Evolutionary conservation across 2,329 filamentous ascomycete genomes (phyloP).

Genomic region (Fusarium humuli): DNA sequence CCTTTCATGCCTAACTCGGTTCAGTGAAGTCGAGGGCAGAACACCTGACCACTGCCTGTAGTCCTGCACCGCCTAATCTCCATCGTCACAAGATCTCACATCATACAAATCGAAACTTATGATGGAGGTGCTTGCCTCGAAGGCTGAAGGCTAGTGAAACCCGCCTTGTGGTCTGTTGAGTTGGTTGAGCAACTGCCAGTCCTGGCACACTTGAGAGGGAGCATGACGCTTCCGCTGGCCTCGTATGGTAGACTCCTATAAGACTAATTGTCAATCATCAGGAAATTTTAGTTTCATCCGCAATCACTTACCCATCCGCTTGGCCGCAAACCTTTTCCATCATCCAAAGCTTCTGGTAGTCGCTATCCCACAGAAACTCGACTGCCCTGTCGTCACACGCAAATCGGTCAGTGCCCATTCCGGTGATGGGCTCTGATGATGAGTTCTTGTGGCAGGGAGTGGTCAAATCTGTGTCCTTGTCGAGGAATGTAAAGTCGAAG

Average conservation of each 20-base stretch:
- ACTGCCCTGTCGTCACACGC: constrained; percentile 56
- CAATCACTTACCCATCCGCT: constrained; percentile 50
- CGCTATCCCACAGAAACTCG: constrained; percentile 57
- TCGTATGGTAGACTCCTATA: constrained; percentile 47
- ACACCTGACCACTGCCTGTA: constrained; percentile 14
- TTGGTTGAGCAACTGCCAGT: constrained; percentile 45
- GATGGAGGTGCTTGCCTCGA: constrained; percentile 31
- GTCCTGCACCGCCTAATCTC: neutral
- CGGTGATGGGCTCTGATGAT: constrained; percentile 50
- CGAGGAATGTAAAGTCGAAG: constrained; percentile 57
- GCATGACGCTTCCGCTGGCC: constrained; percentile 46
- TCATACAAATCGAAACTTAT: neutral
- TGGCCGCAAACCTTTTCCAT: constrained; percentile 59
- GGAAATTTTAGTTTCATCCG: neutral
- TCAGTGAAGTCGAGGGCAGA: neutral
- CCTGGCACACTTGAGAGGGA: constrained; percentile 38
- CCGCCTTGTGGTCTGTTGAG: constrained; percentile 47
- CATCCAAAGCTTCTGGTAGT: constrained; percentile 52
- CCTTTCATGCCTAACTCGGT: neutral
- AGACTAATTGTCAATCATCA: constrained; percentile 3
- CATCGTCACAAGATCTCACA: constrained; percentile 16
- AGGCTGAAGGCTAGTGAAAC: constrained; percentile 50
- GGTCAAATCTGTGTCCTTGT: constrained; percentile 54
- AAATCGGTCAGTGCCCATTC: constrained; percentile 51
- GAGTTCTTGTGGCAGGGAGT: constrained; percentile 59